A percentile compares a stretch with the other conserved stretches of the same genome.
Evolutionary conservation across 306 rosid genomes (phyloP).

Genomic region (Gastrolobium bilobum): DNA sequence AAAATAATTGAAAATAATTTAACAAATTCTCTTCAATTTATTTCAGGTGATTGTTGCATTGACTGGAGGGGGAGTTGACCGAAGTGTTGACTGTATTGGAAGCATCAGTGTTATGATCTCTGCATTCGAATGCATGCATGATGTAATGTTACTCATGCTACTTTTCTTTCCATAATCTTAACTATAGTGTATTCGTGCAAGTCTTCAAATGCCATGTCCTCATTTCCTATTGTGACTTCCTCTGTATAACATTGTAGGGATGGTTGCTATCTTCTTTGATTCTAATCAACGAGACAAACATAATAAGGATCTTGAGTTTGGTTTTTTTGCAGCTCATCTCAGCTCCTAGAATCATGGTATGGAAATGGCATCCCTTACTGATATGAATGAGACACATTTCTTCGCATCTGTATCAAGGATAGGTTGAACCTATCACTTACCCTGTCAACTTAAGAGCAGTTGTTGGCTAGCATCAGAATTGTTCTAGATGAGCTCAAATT

Average conservation of each 20-base stretch:
- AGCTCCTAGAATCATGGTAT: constrained; percentile 78
- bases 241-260: constrained; percentile 20
- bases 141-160: constrained; percentile 31
- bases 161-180: constrained; percentile 23
- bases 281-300: constrained; percentile 1
- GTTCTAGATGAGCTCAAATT: constrained; percentile 62
- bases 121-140: constrained; percentile 45
- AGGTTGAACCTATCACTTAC: too few species aligned
- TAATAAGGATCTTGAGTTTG: constrained; percentile 42
- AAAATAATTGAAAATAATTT: too few species aligned
- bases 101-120: constrained; percentile 44
- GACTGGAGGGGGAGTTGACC: constrained; percentile 44
- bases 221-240: constrained; percentile 11
- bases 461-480: too few species aligned
- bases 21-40: not conserved
- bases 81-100: constrained; percentile 46
- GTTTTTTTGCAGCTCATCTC: constrained; percentile 79
- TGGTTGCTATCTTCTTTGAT: constrained; percentile 26
- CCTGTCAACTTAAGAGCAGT: constrained; percentile 75
- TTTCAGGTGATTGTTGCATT: constrained; percentile 27
- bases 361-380: constrained; percentile 80
- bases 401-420: too few species aligned
- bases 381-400: too few species aligned
- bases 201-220: constrained; percentile 1
- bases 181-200: not conserved